Conservation (phyloP, 2,329 filamentous ascomycete species). For the Calonectria ilicicola region DNA sequence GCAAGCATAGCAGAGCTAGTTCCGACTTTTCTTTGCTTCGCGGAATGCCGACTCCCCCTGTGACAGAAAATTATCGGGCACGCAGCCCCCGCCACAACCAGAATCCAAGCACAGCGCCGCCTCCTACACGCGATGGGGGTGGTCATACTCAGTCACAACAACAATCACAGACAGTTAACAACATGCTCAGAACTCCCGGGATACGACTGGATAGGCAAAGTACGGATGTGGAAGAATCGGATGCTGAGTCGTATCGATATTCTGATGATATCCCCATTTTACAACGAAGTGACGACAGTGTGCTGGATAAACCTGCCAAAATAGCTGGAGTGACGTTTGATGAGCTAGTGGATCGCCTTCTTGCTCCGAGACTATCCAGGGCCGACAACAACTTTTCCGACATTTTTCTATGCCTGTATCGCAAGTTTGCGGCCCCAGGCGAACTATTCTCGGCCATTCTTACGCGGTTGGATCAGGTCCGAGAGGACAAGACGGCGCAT, state of each 20-base stretch:
- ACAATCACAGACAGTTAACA: constrained; percentile 56
- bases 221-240: constrained; percentile 75
- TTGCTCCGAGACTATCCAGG: constrained; percentile 84
- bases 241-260: constrained; percentile 73
- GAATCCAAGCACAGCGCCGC: constrained; percentile 28
- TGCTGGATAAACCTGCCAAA: constrained; percentile 63
- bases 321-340: constrained; percentile 69
- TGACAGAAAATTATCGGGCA: constrained; percentile 49
- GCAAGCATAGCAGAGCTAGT: constrained; percentile 77
- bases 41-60: constrained; percentile 63
- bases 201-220: constrained; percentile 63
- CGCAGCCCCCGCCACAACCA: constrained; percentile 49
- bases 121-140: constrained; percentile 18
- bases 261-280: constrained; percentile 77
- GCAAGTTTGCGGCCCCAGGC: constrained; percentile 88
- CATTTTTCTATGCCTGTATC: constrained; percentile 92
- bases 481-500: constrained; percentile 73
- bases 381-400: constrained; percentile 90
- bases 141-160: constrained; percentile 27
- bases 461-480: constrained; percentile 77
- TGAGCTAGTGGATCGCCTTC: constrained; percentile 87
- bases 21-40: constrained; percentile 75
- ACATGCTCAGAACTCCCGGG: constrained; percentile 64
- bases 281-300: constrained; percentile 74
- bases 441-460: constrained; percentile 84